phyloP scores from a whole-genome alignment of 2,329 filamentous ascomycete species.

The Arthrobotrys sinensis region DNA sequence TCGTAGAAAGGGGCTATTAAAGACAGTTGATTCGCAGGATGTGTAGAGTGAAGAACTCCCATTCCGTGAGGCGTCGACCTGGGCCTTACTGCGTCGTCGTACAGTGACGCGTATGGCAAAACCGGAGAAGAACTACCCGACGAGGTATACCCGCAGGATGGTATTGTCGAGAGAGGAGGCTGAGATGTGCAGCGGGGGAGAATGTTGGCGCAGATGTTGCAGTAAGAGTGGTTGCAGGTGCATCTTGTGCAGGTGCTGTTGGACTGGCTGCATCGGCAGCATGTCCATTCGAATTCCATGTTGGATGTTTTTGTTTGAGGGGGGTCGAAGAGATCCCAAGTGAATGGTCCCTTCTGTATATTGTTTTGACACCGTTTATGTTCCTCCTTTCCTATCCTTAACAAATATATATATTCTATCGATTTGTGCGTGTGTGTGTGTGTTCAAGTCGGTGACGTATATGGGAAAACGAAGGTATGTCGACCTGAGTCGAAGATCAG shows the following conservation, averaged over 20 bases:
- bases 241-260: constrained; percentile 59
- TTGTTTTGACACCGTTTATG: not conserved
- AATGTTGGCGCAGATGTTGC: constrained; percentile 58
- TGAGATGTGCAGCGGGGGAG: constrained; percentile 54
- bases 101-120: constrained; percentile 48
- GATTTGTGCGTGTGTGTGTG: not conserved
- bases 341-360: constrained; percentile 50
- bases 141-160: constrained; percentile 48
- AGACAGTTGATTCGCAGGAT: constrained; percentile 56
- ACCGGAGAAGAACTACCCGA: constrained; percentile 54
- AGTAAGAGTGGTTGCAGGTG: constrained; percentile 60
- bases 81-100: constrained; percentile 51
- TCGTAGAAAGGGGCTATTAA: constrained; percentile 60
- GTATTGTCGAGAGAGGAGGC: constrained; percentile 45
- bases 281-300: constrained; percentile 61
- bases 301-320: constrained; percentile 16
- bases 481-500: constrained; percentile 57
- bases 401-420: constrained; percentile 7
- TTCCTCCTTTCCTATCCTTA: not conserved
- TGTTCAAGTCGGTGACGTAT: constrained; percentile 29
- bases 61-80: constrained; percentile 55
- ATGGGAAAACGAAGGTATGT: constrained; percentile 37
- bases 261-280: constrained; percentile 57
- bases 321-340: constrained; percentile 48
- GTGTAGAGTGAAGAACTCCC: constrained; percentile 55